Percentiles rank a stretch among this genome's conserved stretches.
phyloP scores from a whole-genome alignment of 768 basidiomycete genomes.

The Albatrellus ellisii region DNA sequence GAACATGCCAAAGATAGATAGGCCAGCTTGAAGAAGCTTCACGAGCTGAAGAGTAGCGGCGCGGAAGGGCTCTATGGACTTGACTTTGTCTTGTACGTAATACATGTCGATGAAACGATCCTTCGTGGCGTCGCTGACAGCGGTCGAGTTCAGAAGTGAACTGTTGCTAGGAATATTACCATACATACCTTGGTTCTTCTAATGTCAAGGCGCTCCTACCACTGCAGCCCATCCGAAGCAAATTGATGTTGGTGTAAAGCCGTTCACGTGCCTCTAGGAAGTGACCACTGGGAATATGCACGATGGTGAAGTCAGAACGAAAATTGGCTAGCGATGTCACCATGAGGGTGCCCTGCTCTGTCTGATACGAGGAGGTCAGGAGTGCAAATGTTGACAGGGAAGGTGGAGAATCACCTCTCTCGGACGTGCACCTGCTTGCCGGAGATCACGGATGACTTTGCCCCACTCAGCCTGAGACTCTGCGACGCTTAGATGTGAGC shows the following conservation, averaged over 20 bases:
- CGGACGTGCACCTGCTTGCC: slow-evolving; percentile 62
- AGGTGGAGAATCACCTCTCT: slow-evolving; percentile 32
- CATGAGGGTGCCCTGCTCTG: slow-evolving; percentile 57
- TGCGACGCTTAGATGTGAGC: slow-evolving; percentile 24
- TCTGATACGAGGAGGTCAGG: slow-evolving; percentile 28
- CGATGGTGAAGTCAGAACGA: slow-evolving; percentile 78
- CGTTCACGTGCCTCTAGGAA: slow-evolving; percentile 50
- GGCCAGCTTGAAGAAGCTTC: slow-evolving; percentile 56
- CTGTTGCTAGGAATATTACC: background rate
- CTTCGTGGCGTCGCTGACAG: slow-evolving; percentile 57
- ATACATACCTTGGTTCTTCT: slow-evolving; percentile 53
- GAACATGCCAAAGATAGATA: slow-evolving; percentile 62
- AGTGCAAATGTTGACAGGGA: background rate
- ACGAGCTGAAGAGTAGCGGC: slow-evolving; percentile 65
- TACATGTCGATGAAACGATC: slow-evolving; percentile 69
- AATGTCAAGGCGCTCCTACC: slow-evolving; percentile 70
- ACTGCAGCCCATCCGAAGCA: slow-evolving; percentile 74
- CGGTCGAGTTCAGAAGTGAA: slow-evolving; percentile 3
- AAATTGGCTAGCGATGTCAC: slow-evolving; percentile 80
- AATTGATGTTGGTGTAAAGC: slow-evolving; percentile 71
- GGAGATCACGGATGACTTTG: slow-evolving; percentile 42
- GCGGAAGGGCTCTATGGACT: slow-evolving; percentile 32
- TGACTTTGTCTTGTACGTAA: slow-evolving; percentile 34
- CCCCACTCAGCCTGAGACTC: slow-evolving; percentile 48
- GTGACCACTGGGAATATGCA: slow-evolving; percentile 61